Base-by-base conservation (phyloP, 306 rosid genomes). In the Quercus glauca region DNA sequence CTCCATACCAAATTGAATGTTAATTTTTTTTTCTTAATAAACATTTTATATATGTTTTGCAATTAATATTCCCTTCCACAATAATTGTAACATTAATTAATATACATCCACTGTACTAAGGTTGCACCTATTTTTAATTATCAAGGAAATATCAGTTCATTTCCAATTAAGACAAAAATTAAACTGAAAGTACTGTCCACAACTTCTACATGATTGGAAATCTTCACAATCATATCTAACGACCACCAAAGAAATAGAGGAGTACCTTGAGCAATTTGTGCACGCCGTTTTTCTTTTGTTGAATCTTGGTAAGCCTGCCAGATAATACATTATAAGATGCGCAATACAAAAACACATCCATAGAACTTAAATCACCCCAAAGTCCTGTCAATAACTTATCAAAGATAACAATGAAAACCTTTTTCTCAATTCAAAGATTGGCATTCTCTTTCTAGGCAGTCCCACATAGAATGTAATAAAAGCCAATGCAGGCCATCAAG, bases 291-390 rank as follows among this genome's bases (percentile, higher is more conserved):
- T 88, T 96, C 99, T 81, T 96, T 96, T 18, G 99, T 89, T 68
- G 99, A 93, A 9, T 96, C 98, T 90, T 89, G 98, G 83, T 96
- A 93, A 78, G 98, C 98, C 99, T 95, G 90, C 78, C 82, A 81
- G 13, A 76, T 6, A 82, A 49, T 26, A 73, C 51, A 83, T 69
- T 76, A 60, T 76, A 76, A 81, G 41, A 71, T 45, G 28, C 65
- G 31, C 45, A 15, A 9, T 37, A 84, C n/a, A 76, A 55, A 52
- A 71, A 58, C 75, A 82, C 71, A 74, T 74, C 37, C 74, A 74
- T 43, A 78, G 35, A 75, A 41, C 45, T 41, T 41, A 41, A 37
- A 70, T 19, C 63, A 64, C 55, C 13, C 59, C 43, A 12, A n/a
- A 58, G 55, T 52, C 74, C 28, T 58, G 64, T 20, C 13, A 20